phyloP scores from a whole-genome alignment of 106 monocot genomes.

The Cymbidium sinense region DNA sequence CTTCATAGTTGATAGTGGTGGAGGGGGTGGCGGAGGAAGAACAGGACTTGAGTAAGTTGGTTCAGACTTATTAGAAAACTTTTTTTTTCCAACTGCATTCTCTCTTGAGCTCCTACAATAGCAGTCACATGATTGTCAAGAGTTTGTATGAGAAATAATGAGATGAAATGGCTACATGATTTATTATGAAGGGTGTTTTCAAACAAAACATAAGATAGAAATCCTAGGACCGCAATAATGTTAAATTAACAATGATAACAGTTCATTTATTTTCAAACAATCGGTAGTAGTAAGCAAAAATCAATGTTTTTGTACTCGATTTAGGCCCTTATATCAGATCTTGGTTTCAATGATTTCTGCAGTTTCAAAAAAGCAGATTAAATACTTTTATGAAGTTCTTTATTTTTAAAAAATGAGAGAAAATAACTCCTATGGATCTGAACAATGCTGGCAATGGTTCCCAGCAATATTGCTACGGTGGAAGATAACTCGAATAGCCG shows the following conservation, averaged over 20 bases:
- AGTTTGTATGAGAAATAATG: too few species aligned
- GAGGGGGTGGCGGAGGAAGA: slow-evolving; percentile 8
- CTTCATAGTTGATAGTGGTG: slow-evolving; percentile 5
- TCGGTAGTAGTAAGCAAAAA: neutral
- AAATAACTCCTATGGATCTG: neutral
- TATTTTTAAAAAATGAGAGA: neutral
- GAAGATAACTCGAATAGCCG: too few species aligned
- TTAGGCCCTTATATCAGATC: neutral
- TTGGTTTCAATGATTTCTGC: neutral
- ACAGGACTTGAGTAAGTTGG: neutral
- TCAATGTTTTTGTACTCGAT: neutral
- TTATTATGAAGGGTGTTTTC: too few species aligned
- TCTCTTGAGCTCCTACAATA: slow-evolving; percentile 3
- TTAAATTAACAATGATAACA: too few species aligned
- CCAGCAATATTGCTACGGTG: too few species aligned
- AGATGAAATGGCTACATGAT: too few species aligned
- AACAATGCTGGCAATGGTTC: too few species aligned
- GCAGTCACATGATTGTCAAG: neutral
- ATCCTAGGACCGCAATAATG: too few species aligned
- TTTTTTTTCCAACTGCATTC: slow-evolving; percentile 2
- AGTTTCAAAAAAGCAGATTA: neutral
- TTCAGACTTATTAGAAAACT: neutral
- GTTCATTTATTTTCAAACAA: too few species aligned
- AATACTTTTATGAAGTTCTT: neutral
- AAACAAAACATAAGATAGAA: too few species aligned